These are phyloP conservation scores for Citrus australasica DNA, from an alignment of 345 rosid species.

Conservation along the genomic window DNA sequence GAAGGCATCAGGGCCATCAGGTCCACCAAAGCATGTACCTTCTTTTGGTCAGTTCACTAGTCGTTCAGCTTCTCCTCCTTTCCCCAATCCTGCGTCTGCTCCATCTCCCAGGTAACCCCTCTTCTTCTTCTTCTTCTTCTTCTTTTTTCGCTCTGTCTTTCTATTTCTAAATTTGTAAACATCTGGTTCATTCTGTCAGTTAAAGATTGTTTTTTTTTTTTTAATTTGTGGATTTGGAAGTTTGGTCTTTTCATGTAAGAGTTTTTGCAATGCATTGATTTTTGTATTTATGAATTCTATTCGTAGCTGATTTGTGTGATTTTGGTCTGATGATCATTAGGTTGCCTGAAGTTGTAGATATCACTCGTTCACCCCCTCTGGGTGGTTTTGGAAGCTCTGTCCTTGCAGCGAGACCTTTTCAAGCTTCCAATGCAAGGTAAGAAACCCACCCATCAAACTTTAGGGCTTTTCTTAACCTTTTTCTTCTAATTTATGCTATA, in stretches of 20 bases:
- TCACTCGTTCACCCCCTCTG: background rate
- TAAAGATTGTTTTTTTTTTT: background rate
- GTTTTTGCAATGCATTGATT: background rate
- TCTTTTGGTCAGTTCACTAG: conserved; percentile 23
- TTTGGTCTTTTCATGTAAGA: background rate
- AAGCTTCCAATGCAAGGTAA: background rate
- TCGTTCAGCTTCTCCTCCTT: conserved; percentile 24
- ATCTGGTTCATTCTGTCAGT: background rate
- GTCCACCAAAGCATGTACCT: conserved; percentile 14
- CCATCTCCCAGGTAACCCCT: conserved; percentile 24
- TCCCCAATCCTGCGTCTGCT: conserved; percentile 16
- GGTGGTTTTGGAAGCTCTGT: background rate
- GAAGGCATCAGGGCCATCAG: conserved; percentile 42
- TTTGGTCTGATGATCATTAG: background rate
- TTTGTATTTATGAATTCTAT: background rate
- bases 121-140: background rate
- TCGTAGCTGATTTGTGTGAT: background rate
- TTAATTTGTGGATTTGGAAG: background rate
- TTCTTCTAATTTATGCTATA: background rate
- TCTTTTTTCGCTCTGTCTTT: background rate
- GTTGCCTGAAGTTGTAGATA: background rate
- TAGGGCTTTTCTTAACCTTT: background rate
- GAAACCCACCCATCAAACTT: background rate
- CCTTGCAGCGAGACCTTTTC: background rate
- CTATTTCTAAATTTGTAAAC: background rate